phyloP scores from a whole-genome alignment of 2,329 filamentous ascomycete genomes.

The Colletotrichum melonis region DNA sequence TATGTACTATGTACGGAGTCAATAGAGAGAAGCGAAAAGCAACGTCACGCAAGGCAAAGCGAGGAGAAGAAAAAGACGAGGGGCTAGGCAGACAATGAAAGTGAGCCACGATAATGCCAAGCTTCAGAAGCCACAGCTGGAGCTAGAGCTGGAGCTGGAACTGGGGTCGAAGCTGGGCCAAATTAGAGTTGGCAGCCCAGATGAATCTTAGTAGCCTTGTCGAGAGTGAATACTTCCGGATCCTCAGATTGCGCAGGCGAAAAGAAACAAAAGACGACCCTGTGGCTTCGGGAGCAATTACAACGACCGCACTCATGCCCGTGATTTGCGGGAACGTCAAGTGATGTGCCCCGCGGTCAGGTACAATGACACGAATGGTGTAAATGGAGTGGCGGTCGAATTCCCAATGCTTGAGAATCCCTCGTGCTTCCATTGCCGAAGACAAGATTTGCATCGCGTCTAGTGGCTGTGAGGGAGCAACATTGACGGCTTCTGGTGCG shows the following conservation, averaged over 20 bases:
- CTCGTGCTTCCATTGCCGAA: slow-evolving; percentile 8
- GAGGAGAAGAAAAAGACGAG: neutral
- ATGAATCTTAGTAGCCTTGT: neutral
- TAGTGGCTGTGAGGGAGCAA: slow-evolving; percentile 25
- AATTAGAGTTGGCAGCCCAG: neutral
- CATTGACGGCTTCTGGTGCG: slow-evolving; percentile 9
- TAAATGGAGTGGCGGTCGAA: slow-evolving; percentile 20
- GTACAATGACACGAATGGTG: neutral
- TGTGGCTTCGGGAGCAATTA: slow-evolving; percentile 22
- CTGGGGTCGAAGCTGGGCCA: neutral
- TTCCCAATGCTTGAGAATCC: neutral
- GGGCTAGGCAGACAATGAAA: neutral
- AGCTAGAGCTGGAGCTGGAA: slow-evolving; percentile 2
- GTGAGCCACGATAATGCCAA: neutral
- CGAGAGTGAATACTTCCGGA: neutral
- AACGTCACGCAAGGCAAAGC: neutral
- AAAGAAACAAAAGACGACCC: slow-evolving; percentile 10
- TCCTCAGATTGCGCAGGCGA: neutral
- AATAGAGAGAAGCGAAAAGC: neutral
- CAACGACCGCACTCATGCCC: slow-evolving; percentile 7
- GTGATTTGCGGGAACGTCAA: neutral
- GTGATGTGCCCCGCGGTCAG: neutral
- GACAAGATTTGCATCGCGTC: slow-evolving; percentile 14
- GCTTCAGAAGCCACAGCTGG: neutral
- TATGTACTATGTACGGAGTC: neutral